phyloP scores from a whole-genome alignment of 352 stramenopile species.

The Phytophthora citrophthora region DNA sequence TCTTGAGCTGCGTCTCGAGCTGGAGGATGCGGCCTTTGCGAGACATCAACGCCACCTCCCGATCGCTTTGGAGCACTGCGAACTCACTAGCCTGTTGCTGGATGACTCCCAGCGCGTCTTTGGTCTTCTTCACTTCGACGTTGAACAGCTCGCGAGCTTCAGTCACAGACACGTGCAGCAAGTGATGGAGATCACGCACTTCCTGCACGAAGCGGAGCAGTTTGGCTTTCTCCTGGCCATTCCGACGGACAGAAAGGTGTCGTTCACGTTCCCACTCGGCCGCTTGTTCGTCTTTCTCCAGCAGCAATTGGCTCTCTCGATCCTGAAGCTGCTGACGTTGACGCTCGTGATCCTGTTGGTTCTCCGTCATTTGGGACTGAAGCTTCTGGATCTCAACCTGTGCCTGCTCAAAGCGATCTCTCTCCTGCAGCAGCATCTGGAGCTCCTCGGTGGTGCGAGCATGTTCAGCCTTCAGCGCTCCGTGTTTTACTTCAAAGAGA shows the following conservation, averaged over 20 bases:
- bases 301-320: slow-evolving; percentile 23
- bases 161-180: slow-evolving; percentile 24
- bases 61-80: slow-evolving; percentile 53
- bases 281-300: slow-evolving; percentile 30
- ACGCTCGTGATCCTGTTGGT: slow-evolving; percentile 4
- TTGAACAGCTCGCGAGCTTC: slow-evolving; percentile 25
- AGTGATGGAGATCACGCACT: slow-evolving; percentile 23
- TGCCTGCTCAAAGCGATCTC: slow-evolving; percentile 26
- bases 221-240: slow-evolving; percentile 26
- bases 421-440: slow-evolving; percentile 20
- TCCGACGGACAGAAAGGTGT: slow-evolving; percentile 13
- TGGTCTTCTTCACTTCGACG: slow-evolving; percentile 41
- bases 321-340: slow-evolving; percentile 20
- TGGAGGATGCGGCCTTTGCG: slow-evolving; percentile 63
- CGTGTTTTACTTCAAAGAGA: slow-evolving; percentile 16
- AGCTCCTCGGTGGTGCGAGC: slow-evolving; percentile 23
- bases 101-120: slow-evolving; percentile 30
- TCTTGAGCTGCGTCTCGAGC: slow-evolving; percentile 61
- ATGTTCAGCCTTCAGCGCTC: slow-evolving; percentile 15
- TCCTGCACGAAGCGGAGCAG: slow-evolving; percentile 26
- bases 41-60: slow-evolving; percentile 50
- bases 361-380: slow-evolving; percentile 6
- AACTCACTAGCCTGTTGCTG: slow-evolving; percentile 55
- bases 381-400: slow-evolving; percentile 20
- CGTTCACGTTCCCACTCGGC: slow-evolving; percentile 9